Conservation (phyloP, 2,329 filamentous ascomycete genomes). For the Pseudogymnoascus sp. region DNA sequence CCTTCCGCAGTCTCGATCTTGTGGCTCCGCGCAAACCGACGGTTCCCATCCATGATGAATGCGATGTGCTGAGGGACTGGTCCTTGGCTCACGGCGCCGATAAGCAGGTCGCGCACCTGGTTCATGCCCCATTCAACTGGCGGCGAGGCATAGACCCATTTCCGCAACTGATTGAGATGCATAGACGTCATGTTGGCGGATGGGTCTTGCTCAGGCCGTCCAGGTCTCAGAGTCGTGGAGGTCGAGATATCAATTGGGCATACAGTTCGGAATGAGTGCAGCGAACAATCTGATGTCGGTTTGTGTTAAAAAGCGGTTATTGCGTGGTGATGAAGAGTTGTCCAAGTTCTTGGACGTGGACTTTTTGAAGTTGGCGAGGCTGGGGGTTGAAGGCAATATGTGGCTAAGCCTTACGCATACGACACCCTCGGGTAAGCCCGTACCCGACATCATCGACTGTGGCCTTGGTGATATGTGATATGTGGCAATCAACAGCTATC, state of each 20-base stretch:
- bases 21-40: conserved; percentile 81
- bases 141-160: conserved; percentile 79
- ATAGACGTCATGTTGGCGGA: conserved; percentile 37
- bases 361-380: conserved; percentile 8
- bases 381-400: background rate
- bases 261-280: background rate
- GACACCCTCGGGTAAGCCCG: background rate
- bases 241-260: background rate
- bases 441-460: conserved; percentile 3
- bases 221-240: background rate
- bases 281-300: background rate
- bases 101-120: conserved; percentile 72
- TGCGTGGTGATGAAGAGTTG: background rate
- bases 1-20: conserved; percentile 95
- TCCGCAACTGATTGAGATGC: conserved; percentile 53
- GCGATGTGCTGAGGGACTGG: conserved; percentile 91
- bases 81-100: conserved; percentile 81
- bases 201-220: background rate
- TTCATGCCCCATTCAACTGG: conserved; percentile 84
- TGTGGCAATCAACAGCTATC: background rate
- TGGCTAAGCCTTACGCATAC: conserved; percentile 8
- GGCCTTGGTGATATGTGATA: background rate
- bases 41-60: conserved; percentile 99
- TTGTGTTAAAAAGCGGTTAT: background rate
- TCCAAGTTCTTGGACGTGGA: background rate